Base-by-base conservation (phyloP, 2,329 filamentous ascomycete species). In the Ophiostoma perfectum region DNA sequence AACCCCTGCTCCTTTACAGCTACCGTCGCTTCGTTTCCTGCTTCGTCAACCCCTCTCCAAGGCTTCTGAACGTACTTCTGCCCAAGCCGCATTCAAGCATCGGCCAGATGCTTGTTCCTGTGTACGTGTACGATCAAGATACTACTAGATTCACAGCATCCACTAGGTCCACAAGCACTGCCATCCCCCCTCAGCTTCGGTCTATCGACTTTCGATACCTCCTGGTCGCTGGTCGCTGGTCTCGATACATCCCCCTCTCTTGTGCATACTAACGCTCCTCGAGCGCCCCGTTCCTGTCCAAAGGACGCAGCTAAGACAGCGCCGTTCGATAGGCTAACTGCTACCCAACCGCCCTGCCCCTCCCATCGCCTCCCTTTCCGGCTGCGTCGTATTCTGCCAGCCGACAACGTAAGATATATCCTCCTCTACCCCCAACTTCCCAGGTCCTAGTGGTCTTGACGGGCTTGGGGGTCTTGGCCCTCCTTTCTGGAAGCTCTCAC, bases 201-300 rank as follows among this genome's bases (percentile, higher is more conserved):
- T 52, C n/a, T 39, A 62, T 62, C 12, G 55, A 8, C 55, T n/a
- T 55, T 27, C 9, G 42, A 4, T 8, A 11, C 49, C 27, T 55
- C 18, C 49, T 55, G 49, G 49, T 4, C 49, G 18, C 9, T n/a
- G n/a, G 27, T 9, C 18, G 12, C 6, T 14, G 6, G 47, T n/a
- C 47, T 52, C 47, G 16, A n/a, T 55, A 49, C 47, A 55, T 55
- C 39, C 66, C 66, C 58, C 44, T 52, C 60, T 47, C 27, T 64
- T 27, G 47, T 68, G 66, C 66, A 65, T 63, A 65, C 49, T 27
- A 45, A 62, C 45, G 63, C 65, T 44, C 67, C 55, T 66, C 39
- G 44, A 36, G n/a, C 64, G 47, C 41, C 67, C 67, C 67, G 67
- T 68, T 68, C 67, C 67, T 68, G 67, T 66, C 52, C 49, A 66